Evolutionary conservation across 805 yeast species (phyloP).

Genomic region (Yamadazyma sp.): DNA sequence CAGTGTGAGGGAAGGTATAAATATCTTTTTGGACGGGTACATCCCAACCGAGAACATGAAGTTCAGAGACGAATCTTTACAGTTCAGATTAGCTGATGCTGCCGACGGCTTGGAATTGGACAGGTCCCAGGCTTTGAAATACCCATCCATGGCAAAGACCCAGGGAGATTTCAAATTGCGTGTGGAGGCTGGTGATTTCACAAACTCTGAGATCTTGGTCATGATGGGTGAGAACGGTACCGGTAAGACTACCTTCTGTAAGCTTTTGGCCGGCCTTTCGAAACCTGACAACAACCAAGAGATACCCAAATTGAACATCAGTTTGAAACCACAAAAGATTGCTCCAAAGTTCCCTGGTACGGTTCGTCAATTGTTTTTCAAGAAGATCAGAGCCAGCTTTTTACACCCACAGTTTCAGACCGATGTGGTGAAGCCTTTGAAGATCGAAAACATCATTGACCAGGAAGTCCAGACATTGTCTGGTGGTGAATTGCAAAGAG

Average conservation of each 20-base stretch:
- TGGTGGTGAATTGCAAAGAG: slow-evolving; percentile 99
- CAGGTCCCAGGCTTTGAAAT: slow-evolving; percentile 72
- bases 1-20: slow-evolving; percentile 98
- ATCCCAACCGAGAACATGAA: slow-evolving; percentile 96
- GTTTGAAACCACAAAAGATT: slow-evolving; percentile 99
- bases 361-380: slow-evolving; percentile 94
- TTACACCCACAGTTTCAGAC: slow-evolving; percentile 97
- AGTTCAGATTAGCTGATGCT: slow-evolving; percentile 90
- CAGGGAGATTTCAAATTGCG: slow-evolving; percentile 92
- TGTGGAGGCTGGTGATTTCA: slow-evolving; percentile 85
- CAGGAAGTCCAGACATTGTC: slow-evolving; percentile 97
- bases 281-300: slow-evolving; percentile 79
- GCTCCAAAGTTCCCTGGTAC: slow-evolving; percentile 99
- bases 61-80: slow-evolving; percentile 93
- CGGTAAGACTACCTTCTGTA: slow-evolving; percentile 98
- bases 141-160: slow-evolving; percentile 84
- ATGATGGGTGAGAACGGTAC: slow-evolving; percentile 99
- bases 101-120: slow-evolving; percentile 73
- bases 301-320: slow-evolving; percentile 85
- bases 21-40: slow-evolving; percentile 97
- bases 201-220: slow-evolving; percentile 94
- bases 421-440: slow-evolving; percentile 94
- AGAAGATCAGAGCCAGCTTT: slow-evolving; percentile 92
- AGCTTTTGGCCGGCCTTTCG: slow-evolving; percentile 88
- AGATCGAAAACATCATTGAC: slow-evolving; percentile 90